Conservation (phyloP, 1,284 basidiomycete genomes). For the Trametes pubescens region DNA sequence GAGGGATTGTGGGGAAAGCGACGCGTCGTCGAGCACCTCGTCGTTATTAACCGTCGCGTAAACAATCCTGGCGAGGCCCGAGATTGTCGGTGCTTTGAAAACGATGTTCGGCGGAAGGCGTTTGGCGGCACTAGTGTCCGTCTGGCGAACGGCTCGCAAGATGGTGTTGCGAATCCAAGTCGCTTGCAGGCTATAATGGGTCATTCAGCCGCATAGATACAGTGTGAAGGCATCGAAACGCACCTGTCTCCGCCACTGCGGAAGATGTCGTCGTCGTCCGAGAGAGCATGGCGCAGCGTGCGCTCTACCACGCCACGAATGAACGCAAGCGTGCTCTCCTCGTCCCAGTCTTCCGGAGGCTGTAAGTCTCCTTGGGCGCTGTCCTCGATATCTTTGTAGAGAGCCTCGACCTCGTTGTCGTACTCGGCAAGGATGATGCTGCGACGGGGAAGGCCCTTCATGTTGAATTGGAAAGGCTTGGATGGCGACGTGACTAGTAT, state of each 20-base stretch:
- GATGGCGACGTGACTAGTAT: constrained; percentile 39
- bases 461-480: constrained; percentile 48
- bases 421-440: constrained; percentile 46
- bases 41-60: constrained; percentile 15
- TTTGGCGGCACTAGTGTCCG: constrained; percentile 34
- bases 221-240: not conserved
- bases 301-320: constrained; percentile 40
- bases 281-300: constrained; percentile 36
- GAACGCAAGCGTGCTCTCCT: constrained; percentile 35
- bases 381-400: constrained; percentile 44
- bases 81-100: constrained; percentile 47
- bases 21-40: constrained; percentile 34
- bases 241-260: constrained; percentile 52
- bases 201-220: not conserved
- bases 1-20: constrained; percentile 27
- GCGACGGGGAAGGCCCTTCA: constrained; percentile 46
- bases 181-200: constrained; percentile 45
- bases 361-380: constrained; percentile 40
- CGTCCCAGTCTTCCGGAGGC: constrained; percentile 42
- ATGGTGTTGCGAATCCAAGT: constrained; percentile 52
- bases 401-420: constrained; percentile 43
- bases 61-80: constrained; percentile 39
- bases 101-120: constrained; percentile 44
- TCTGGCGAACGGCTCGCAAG: constrained; percentile 43
- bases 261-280: constrained; percentile 50